phyloP scores from a whole-genome alignment of 139 green algal genomes.

The Auxenochlorella pyrenoidosa region DNA sequence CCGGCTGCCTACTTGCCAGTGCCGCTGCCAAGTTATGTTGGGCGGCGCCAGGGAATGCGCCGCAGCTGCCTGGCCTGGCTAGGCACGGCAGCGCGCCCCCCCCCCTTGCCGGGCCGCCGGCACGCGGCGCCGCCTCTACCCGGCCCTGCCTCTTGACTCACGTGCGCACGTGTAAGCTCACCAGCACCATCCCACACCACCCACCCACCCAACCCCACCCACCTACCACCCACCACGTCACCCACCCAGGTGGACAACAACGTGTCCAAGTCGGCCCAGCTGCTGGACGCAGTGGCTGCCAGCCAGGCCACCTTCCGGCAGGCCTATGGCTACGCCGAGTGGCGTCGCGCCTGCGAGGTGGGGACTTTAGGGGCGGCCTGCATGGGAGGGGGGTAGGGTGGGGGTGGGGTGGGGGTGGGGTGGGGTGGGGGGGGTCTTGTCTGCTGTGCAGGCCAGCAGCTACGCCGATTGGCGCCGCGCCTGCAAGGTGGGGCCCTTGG shows the following conservation, averaged over 20 bases:
- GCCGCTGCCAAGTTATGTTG: no score
- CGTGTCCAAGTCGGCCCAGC: constrained; percentile 60
- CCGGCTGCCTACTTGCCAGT: no score
- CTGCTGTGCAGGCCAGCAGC: constrained; percentile 52
- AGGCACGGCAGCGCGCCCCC: no score
- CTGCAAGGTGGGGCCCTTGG: constrained; percentile 54
- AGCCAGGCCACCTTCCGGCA: constrained; percentile 51
- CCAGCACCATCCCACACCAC: no score
- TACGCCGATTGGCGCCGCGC: constrained; percentile 66
- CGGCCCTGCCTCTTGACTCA: no score
- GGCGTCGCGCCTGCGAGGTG: constrained; percentile 70
- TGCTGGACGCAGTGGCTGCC: constrained; percentile 63
- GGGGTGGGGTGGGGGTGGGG: neutral
- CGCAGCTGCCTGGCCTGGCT: no score
- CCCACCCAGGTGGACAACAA: constrained; percentile 65
- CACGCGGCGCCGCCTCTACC: no score
- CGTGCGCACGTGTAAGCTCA: no score
- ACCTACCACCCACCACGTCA: no score
- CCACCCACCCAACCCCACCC: neutral
- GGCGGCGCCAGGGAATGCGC: no score
- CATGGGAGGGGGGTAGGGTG: neutral
- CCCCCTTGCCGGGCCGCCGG: no score
- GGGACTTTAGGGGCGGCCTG: neutral
- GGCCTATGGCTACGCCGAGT: constrained; percentile 62
- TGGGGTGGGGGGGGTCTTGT: no score